Percentiles rank a stretch among this genome's conserved stretches.
Conservation (phyloP, 2,329 filamentous ascomycete genomes). For the Aspergillus sp. region DNA sequence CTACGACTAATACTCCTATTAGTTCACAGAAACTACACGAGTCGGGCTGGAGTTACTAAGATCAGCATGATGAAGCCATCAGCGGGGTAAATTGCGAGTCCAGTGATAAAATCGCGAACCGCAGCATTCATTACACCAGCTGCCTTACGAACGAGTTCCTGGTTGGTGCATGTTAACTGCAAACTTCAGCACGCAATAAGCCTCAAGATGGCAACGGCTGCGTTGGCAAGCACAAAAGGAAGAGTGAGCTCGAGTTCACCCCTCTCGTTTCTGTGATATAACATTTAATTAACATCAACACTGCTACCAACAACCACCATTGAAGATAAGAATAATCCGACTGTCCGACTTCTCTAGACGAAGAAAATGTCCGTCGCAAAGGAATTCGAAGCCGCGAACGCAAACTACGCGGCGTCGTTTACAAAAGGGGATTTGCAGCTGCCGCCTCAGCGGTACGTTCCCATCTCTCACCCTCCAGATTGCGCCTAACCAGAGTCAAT, state of each 20-base stretch:
- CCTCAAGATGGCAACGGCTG: background rate
- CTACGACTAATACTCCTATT: too few relatives aligned
- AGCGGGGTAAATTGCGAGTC: constrained; percentile 6
- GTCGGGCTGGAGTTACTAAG: background rate
- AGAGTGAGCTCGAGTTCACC: background rate
- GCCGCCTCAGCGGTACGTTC: constrained; percentile 60
- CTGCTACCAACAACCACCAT: background rate
- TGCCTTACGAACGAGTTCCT: background rate
- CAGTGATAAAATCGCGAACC: background rate
- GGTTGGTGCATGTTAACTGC: background rate
- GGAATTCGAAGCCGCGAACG: constrained; percentile 59
- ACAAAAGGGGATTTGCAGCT: constrained; percentile 64
- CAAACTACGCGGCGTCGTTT: constrained; percentile 59
- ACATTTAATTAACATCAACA: background rate
- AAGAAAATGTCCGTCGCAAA: constrained; percentile 34
- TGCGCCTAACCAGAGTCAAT: background rate
- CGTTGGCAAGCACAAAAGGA: background rate
- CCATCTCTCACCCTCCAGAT: constrained; percentile 15
- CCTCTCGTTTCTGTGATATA: too few relatives aligned
- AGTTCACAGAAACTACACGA: too few relatives aligned
- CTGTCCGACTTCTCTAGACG: too few relatives aligned
- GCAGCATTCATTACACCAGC: background rate
- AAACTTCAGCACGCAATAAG: constrained; percentile 3
- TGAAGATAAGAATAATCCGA: too few relatives aligned
- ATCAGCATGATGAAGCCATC: background rate